Conservation (phyloP, 1,284 basidiomycete genomes). For the Bondarzewia mesenterica region DNA sequence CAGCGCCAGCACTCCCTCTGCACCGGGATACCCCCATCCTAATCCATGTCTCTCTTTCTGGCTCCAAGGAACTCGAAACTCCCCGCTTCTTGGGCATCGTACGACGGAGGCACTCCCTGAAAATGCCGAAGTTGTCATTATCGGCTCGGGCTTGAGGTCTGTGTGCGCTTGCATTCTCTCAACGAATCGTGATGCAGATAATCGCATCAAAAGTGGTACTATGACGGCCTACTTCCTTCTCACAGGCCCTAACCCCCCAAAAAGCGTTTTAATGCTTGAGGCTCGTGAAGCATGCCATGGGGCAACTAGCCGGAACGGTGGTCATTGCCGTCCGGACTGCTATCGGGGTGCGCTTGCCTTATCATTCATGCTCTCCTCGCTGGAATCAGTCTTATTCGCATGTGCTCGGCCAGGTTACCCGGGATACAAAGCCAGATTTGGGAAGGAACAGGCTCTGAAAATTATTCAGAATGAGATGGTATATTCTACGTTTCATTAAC, state of each 20-base stretch:
- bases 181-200: conserved; percentile 10
- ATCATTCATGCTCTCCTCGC: background rate
- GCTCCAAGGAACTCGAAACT: conserved; percentile 17
- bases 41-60: conserved; percentile 20
- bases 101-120: conserved; percentile 16
- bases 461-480: conserved; percentile 23
- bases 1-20: no score
- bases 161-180: background rate
- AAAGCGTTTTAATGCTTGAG: conserved; percentile 5
- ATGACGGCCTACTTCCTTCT: conserved; percentile 12
- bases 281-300: conserved; percentile 5
- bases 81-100: conserved; percentile 17
- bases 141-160: conserved; percentile 18
- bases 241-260: conserved; percentile 2
- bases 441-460: conserved; percentile 22
- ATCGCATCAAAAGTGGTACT: conserved; percentile 17
- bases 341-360: conserved; percentile 15
- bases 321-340: conserved; percentile 22
- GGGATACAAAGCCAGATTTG: conserved; percentile 19
- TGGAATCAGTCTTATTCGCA: background rate
- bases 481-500: background rate
- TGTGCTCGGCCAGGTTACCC: conserved; percentile 17
- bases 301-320: conserved; percentile 11
- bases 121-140: conserved; percentile 16
- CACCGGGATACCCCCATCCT: conserved; percentile 42